Base-by-base conservation (phyloP, 1,284 basidiomycete genomes). In the Somion occarium region DNA sequence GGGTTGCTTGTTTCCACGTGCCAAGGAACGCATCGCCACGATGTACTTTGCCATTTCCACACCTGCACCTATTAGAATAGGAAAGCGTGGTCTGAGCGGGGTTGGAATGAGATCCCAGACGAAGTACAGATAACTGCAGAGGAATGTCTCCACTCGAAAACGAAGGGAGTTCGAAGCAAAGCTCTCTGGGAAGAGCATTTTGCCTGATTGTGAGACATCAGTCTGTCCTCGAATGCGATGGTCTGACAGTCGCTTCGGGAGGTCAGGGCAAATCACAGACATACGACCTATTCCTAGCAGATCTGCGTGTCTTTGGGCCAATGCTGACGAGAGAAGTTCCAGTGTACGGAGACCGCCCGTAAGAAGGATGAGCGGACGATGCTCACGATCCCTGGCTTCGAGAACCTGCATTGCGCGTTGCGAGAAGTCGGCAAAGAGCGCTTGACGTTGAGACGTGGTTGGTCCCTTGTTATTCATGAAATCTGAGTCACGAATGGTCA, bases 291-390 rank as follows among this genome's bases (percentile, higher is more conserved):
- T 72, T 0, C 92, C 92, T 25, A 92, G 72, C 24, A 93, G 72
- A 62, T 94, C 78, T 0, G 89, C 78, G 56, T 89, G 79, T 11
- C 65, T 68, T 15, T 72, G 67, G 0, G 59, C 59, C 18, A 88
- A 70, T 3, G 79, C 88, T 5, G 70, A 66, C 11, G 75, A 68
- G 51, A 93, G 74, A 27, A 82, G 77, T 0, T 72, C 68, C 9
- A 82, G 78, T 0, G 85, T 82, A 18, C 77, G 73, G 39, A 95
- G 74, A 13, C 91, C 91, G 18, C 92, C 92, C 0, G 92, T 95
- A 23, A 95, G 76, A 38, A 92, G 69, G 57, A 94, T 74, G 15
- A 89, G 69, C 2, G 88, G 89, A 15, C 52, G 67, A 15, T 27
- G 54, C 50, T 50, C 50, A 52, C 62, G 49, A 48, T 73, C 55